These are phyloP conservation scores for Phytophthora uliginosa DNA, from an alignment of 352 stramenopile genomes.

Conservation along the genomic window DNA sequence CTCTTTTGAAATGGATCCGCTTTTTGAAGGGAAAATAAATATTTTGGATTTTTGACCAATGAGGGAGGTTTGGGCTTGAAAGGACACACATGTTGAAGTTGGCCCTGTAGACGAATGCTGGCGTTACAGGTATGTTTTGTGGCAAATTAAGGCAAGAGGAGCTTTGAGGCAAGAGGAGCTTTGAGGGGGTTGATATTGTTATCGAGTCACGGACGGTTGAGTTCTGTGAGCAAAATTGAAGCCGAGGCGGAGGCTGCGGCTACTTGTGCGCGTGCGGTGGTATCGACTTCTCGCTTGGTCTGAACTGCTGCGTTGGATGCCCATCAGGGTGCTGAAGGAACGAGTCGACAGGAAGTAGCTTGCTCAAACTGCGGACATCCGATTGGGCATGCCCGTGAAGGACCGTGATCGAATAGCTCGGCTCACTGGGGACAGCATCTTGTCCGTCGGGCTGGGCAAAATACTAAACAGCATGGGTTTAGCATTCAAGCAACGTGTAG, in stretches of 20 bases:
- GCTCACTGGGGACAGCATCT: slow-evolving; percentile 71
- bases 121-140: not conserved
- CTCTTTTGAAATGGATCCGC: slow-evolving; percentile 16
- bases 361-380: slow-evolving; percentile 24
- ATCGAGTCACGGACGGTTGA: not conserved
- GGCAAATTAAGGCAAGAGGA: not conserved
- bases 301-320: not conserved
- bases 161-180: not conserved
- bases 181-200: slow-evolving; percentile 6
- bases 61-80: slow-evolving; percentile 20
- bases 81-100: slow-evolving; percentile 12
- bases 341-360: slow-evolving; percentile 1
- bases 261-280: not conserved
- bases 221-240: slow-evolving; percentile 26
- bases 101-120: slow-evolving; percentile 15
- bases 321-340: slow-evolving; percentile 8
- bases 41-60: slow-evolving; percentile 2
- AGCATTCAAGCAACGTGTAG: not conserved
- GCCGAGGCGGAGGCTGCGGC: not conserved
- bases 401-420: slow-evolving; percentile 46
- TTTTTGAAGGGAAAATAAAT: slow-evolving; percentile 6
- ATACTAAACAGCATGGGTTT: slow-evolving; percentile 35
- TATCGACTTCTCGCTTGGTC: not conserved
- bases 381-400: slow-evolving; percentile 20
- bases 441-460: slow-evolving; percentile 72